phyloP scores from a whole-genome alignment of 345 rosid species.

The Dipteronia sinensis region DNA sequence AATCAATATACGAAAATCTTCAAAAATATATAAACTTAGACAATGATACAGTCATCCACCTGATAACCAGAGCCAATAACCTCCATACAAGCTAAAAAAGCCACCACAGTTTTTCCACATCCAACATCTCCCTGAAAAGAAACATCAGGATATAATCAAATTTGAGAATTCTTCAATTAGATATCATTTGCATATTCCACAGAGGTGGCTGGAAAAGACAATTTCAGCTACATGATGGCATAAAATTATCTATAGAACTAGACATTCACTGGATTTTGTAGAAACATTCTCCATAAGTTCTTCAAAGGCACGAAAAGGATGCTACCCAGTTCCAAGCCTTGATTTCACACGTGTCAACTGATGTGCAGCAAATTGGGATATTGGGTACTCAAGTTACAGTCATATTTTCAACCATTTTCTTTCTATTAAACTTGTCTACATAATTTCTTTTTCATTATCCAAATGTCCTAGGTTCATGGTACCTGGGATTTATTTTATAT shows the following conservation, averaged over 20 bases:
- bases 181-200: constrained; percentile 11
- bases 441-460: not conserved
- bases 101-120: constrained; percentile 95
- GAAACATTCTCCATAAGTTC: not conserved
- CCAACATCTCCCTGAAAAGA: constrained; percentile 89
- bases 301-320: not conserved
- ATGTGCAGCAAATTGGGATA: not conserved
- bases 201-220: not conserved
- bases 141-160: constrained; percentile 21
- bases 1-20: no score
- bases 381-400: not conserved
- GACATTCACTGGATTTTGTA: not conserved
- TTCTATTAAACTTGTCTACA: not conserved
- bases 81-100: constrained; percentile 97
- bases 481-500: not conserved
- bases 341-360: not conserved
- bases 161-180: constrained; percentile 17
- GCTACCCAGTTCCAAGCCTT: constrained; percentile 4
- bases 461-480: not conserved
- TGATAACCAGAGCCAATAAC: constrained; percentile 92
- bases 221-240: not conserved
- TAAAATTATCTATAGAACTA: not conserved
- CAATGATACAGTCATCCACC: constrained; percentile 47
- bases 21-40: not conserved
- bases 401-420: not conserved